Evolutionary conservation across 495 filamentous ascomycete species (phyloP).

Genomic region (Aspergillus steynii): DNA sequence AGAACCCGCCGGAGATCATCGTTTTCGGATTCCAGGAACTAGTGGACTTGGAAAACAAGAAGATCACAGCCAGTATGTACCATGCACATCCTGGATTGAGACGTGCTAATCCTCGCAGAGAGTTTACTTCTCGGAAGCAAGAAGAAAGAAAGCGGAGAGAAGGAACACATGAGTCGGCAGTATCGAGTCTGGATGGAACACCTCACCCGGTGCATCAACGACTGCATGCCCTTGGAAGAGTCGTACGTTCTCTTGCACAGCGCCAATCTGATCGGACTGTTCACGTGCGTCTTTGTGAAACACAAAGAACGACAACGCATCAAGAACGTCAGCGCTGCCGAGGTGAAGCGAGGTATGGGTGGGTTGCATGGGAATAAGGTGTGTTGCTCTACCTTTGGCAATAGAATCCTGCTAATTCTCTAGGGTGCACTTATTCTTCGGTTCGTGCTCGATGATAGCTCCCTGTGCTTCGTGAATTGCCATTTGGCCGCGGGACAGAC

Average conservation of each 20-base stretch:
- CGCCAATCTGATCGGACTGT: conserved; percentile 86
- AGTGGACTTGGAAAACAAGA: conserved; percentile 96
- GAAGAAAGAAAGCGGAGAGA: conserved; percentile 85
- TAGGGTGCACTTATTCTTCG: conserved; percentile 87
- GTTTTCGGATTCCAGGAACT: conserved; percentile 98
- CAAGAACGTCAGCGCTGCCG: conserved; percentile 70
- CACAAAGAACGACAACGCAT: conserved; percentile 72
- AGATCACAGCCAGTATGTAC: conserved; percentile 83
- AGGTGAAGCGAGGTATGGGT: conserved; percentile 93
- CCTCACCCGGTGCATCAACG: conserved; percentile 75
- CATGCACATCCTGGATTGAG: neutral
- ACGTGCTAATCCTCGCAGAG: conserved; percentile 46
- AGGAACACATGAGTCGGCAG: conserved; percentile 95
- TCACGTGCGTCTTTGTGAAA: conserved; percentile 94
- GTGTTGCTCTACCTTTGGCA: conserved; percentile 10
- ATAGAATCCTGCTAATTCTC: conserved; percentile 17
- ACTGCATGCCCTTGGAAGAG: conserved; percentile 74
- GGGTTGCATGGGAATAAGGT: conserved; percentile 94
- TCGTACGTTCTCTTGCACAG: conserved; percentile 86
- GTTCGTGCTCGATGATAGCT: conserved; percentile 87
- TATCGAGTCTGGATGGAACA: conserved; percentile 96
- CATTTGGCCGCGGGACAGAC: conserved; percentile 94
- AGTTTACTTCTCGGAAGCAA: conserved; percentile 66
- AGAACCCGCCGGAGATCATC: conserved; percentile 80
- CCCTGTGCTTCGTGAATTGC: conserved; percentile 95